Conservation (phyloP, 208 protist species). For the Trypanosoma mega region DNA sequence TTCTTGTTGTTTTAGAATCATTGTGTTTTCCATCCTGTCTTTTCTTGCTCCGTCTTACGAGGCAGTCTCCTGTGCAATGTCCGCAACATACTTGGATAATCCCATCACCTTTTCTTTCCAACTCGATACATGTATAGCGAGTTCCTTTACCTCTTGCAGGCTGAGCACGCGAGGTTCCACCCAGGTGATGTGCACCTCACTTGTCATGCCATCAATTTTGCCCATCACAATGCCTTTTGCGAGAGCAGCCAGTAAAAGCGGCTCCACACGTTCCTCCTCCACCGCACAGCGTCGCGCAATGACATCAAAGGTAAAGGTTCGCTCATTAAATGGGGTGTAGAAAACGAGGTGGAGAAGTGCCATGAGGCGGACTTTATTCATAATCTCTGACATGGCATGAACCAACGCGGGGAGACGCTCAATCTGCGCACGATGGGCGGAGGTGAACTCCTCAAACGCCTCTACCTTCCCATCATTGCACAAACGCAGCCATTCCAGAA, state of each 20-base stretch:
- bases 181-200: conserved; percentile 85
- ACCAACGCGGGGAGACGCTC: conserved; percentile 28
- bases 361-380: conserved; percentile 92
- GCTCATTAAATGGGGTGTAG: conserved; percentile 90
- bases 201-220: conserved; percentile 90
- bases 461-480: conserved; percentile 82
- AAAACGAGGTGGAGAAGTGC: conserved; percentile 95
- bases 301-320: conserved; percentile 80
- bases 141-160: conserved; percentile 66
- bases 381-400: conserved; percentile 24
- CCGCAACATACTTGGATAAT: conserved; percentile 42
- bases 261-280: conserved; percentile 81
- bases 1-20: background rate
- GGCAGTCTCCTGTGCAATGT: conserved; percentile 28
- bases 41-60: conserved; percentile 4
- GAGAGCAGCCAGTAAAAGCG: conserved; percentile 93
- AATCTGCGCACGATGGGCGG: conserved; percentile 40
- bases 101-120: conserved; percentile 72
- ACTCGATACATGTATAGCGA: conserved; percentile 60
- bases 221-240: conserved; percentile 93
- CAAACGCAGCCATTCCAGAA: conserved; percentile 68
- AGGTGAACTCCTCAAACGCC: conserved; percentile 63
- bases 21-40: background rate
- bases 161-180: conserved; percentile 88
- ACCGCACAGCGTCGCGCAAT: conserved; percentile 75